Evolutionary conservation across 2,329 filamentous ascomycete species (phyloP).

Genomic region (Diaporthe caulivora): DNA sequence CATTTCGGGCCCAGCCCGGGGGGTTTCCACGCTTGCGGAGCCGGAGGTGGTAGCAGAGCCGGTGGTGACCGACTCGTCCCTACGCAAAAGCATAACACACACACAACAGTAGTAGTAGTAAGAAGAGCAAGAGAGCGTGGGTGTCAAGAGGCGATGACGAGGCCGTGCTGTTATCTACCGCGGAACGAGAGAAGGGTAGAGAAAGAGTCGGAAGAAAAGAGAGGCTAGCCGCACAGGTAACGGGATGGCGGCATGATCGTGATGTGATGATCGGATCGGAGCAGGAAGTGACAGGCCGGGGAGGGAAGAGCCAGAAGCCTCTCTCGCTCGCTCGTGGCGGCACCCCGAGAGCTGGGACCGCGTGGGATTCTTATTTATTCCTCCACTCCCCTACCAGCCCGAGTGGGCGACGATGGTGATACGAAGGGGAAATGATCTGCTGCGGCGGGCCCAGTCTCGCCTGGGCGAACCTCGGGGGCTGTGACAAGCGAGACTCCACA

Average conservation of each 20-base stretch:
- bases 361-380: slow-evolving; percentile 31
- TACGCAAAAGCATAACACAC: not conserved
- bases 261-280: slow-evolving; percentile 28
- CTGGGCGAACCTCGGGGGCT: slow-evolving; percentile 8
- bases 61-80: slow-evolving; percentile 19
- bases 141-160: not conserved
- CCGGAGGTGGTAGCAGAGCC: slow-evolving; percentile 24
- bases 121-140: not conserved
- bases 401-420: not conserved
- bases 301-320: slow-evolving; percentile 18
- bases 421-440: slow-evolving; percentile 31
- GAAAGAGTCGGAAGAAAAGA: not conserved
- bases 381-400: not conserved
- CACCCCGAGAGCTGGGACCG: slow-evolving; percentile 19
- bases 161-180: slow-evolving; percentile 6
- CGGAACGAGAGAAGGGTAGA: not conserved
- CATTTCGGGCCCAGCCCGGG: slow-evolving; percentile 14
- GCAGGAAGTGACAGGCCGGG: slow-evolving; percentile 27
- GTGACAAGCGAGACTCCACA: slow-evolving; percentile 27
- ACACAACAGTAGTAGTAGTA: not conserved
- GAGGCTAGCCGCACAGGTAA: slow-evolving; percentile 29
- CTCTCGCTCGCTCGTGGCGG: slow-evolving; percentile 6
- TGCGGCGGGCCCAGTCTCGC: slow-evolving; percentile 17
- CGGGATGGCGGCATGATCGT: slow-evolving; percentile 29
- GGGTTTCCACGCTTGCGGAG: not conserved